phyloP scores from a whole-genome alignment of 106 monocot species.

The Dendrobium huoshanense region DNA sequence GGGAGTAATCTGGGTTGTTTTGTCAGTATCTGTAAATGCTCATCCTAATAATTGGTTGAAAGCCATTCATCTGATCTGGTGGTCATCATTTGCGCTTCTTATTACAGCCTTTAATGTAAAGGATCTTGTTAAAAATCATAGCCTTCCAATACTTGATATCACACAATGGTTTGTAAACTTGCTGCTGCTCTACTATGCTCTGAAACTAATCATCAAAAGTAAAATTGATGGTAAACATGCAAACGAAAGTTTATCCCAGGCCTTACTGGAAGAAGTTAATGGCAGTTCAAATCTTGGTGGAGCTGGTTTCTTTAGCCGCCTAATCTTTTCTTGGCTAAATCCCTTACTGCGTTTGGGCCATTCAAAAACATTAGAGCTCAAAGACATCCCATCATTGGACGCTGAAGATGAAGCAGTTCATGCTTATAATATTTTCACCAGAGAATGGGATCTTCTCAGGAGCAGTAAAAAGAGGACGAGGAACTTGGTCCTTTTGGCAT shows the following conservation, averaged over 20 bases:
- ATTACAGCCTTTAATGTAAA: conserved; percentile 22
- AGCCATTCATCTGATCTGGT: conserved; percentile 21
- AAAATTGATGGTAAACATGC: background rate
- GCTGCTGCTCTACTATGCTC: conserved; percentile 32
- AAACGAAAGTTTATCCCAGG: conserved; percentile 13
- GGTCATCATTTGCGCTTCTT: conserved; percentile 20
- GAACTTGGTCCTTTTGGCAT: conserved; percentile 30
- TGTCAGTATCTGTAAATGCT: conserved; percentile 27
- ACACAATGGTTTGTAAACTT: conserved; percentile 29
- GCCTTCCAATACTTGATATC: conserved; percentile 18
- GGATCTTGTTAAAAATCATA: conserved; percentile 5
- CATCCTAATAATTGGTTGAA: conserved; percentile 11
- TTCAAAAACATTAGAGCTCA: conserved; percentile 33
- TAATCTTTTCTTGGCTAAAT: conserved; percentile 69
- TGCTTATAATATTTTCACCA: conserved; percentile 37
- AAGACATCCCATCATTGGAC: conserved; percentile 48
- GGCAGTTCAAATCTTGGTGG: conserved; percentile 4
- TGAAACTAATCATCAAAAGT: conserved; percentile 2
- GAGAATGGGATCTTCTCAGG: conserved; percentile 30
- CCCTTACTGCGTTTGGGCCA: conserved; percentile 44
- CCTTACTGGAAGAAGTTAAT: conserved; percentile 22
- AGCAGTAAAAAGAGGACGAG: conserved; percentile 7
- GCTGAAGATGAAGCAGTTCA: conserved; percentile 34
- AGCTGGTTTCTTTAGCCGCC: conserved; percentile 32
- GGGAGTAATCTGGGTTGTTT: conserved; percentile 28